Evolutionary conservation across 2,329 filamentous ascomycete genomes (phyloP).

Genomic region (Apiospora marii): DNA sequence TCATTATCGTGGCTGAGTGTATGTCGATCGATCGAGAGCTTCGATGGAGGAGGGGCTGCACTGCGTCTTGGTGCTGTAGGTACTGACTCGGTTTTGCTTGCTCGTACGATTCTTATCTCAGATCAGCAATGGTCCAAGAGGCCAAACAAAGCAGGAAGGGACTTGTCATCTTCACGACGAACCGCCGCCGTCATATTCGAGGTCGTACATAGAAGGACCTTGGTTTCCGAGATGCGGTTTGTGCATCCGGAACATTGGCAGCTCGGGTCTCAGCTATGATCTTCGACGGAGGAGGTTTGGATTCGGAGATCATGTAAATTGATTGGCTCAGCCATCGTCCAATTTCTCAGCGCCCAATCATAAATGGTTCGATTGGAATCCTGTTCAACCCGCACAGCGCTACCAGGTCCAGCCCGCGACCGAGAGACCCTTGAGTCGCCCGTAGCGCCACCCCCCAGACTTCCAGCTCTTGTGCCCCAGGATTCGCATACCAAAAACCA

Average conservation of each 20-base stretch:
- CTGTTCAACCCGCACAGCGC: slow-evolving; percentile 1
- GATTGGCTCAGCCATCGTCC: slow-evolving; percentile 2
- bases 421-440: background rate
- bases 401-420: background rate
- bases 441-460: background rate
- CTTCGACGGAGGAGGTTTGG: slow-evolving; percentile 11
- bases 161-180: background rate
- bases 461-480: background rate
- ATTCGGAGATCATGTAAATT: slow-evolving; percentile 15
- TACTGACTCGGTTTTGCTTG: background rate
- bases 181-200: background rate
- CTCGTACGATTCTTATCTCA: slow-evolving; percentile 1
- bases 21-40: slow-evolving; percentile 2
- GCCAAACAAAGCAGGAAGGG: background rate
- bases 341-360: background rate
- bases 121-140: background rate
- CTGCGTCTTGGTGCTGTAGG: background rate
- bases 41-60: background rate
- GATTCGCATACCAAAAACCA: background rate
- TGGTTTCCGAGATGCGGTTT: background rate
- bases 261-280: background rate
- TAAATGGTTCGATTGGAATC: background rate
- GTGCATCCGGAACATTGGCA: background rate
- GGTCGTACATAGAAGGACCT: background rate
- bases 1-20: background rate